These are phyloP conservation scores for Aspergillus sp. DNA, from an alignment of 2,329 filamentous ascomycete genomes.

Conservation along the genomic window DNA sequence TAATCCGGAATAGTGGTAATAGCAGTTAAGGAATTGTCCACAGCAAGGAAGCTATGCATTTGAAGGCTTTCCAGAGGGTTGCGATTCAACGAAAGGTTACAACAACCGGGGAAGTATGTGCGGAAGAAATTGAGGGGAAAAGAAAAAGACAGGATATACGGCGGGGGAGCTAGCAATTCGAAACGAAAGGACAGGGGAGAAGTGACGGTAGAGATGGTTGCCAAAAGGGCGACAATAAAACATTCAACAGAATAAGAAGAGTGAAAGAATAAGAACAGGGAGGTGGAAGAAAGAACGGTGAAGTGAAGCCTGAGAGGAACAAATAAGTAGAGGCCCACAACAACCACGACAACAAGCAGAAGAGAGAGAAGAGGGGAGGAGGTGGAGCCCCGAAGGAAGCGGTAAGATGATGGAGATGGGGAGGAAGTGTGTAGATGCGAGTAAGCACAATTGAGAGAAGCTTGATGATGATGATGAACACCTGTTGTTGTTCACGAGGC, in stretches of 20 bases:
- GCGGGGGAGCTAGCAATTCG: background rate
- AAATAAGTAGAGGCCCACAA: background rate
- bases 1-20: background rate
- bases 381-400: background rate
- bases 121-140: background rate
- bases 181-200: background rate
- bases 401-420: background rate
- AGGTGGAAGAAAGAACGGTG: background rate
- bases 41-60: background rate
- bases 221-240: conserved; percentile 4
- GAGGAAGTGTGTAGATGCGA: background rate
- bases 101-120: background rate
- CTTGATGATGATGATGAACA: background rate
- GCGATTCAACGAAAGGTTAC: background rate
- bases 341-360: background rate
- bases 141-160: background rate
- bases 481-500: background rate
- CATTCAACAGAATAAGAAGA: background rate
- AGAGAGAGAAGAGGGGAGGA: background rate
- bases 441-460: background rate
- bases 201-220: conserved; percentile 4
- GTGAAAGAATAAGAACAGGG: background rate
- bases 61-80: background rate
- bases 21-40: background rate
- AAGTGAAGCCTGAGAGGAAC: background rate